Conservation (phyloP, 805 yeast species). For the Wickerhamomyces kurtzmanii region DNA sequence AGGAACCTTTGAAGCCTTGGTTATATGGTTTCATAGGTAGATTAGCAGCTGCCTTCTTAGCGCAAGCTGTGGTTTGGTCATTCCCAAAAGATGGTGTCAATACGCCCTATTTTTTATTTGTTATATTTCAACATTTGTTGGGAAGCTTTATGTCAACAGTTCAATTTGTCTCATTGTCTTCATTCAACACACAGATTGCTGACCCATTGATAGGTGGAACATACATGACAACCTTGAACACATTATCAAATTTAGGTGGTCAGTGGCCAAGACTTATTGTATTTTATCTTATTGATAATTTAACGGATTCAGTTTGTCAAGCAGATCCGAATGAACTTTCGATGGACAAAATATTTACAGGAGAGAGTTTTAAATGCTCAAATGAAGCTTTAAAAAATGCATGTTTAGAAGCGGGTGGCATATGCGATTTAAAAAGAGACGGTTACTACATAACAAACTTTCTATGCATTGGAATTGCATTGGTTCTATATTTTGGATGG, state of each 20-base stretch:
- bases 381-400: conserved; percentile 29
- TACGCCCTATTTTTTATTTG: conserved; percentile 49
- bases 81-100: conserved; percentile 58
- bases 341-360: conserved; percentile 5
- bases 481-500: conserved; percentile 53
- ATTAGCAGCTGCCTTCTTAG: conserved; percentile 61
- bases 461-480: conserved; percentile 61
- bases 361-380: conserved; percentile 19
- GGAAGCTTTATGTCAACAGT: conserved; percentile 92
- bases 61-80: conserved; percentile 59
- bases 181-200: conserved; percentile 92
- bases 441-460: conserved; percentile 79
- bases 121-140: conserved; percentile 73
- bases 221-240: conserved; percentile 92
- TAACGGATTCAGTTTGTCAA: conserved; percentile 58
- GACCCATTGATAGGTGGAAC: conserved; percentile 97
- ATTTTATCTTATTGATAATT: conserved; percentile 67
- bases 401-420: conserved; percentile 50
- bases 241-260: conserved; percentile 89
- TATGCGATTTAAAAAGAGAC: conserved; percentile 46
- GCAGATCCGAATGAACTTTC: conserved; percentile 14
- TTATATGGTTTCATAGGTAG: conserved; percentile 78
- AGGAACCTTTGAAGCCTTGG: conserved; percentile 81
- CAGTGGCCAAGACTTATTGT: conserved; percentile 93
- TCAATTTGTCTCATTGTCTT: conserved; percentile 89